Conservation (phyloP, 805 yeast species). For the Yamadazyma olivae region DNA sequence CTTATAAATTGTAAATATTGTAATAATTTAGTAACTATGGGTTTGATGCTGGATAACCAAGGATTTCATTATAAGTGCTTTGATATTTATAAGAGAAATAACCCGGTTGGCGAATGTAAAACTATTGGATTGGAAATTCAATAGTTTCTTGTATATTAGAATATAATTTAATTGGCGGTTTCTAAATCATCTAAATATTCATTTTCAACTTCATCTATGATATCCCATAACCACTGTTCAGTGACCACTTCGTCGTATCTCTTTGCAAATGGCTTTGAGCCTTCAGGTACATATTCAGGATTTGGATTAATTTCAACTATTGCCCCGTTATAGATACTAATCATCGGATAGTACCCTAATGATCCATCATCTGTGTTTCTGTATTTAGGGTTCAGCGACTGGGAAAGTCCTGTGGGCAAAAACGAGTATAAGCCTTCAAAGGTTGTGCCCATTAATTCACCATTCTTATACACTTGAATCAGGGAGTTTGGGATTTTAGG, state of each 20-base stretch:
- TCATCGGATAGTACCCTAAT: conserved; percentile 88
- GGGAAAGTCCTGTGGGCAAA: conserved; percentile 57
- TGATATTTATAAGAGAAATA: conserved; percentile 33
- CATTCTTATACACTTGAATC: conserved; percentile 75
- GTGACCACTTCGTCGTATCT: conserved; percentile 68
- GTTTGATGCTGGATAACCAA: conserved; percentile 39
- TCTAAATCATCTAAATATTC: conserved; percentile 49
- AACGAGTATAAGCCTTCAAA: conserved; percentile 71
- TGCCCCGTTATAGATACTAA: conserved; percentile 80
- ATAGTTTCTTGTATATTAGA: neutral
- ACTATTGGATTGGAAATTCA: conserved; percentile 1
- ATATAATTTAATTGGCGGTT: neutral
- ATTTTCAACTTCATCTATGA: conserved; percentile 79
- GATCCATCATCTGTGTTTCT: conserved; percentile 70
- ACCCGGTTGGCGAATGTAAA: conserved; percentile 8
- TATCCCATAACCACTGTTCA: conserved; percentile 80
- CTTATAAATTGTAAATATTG: conserved; percentile 45
- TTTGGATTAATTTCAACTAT: conserved; percentile 68
- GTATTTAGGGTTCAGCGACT: conserved; percentile 36
- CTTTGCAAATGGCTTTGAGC: conserved; percentile 44
- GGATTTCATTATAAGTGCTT: conserved; percentile 51
- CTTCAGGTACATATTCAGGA: conserved; percentile 43
- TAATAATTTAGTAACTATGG: conserved; percentile 50
- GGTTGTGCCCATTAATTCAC: conserved; percentile 60
- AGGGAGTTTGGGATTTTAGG: conserved; percentile 56